Percentiles rank a stretch among this genome's conserved stretches.
Evolutionary conservation across 1,284 basidiomycete species (phyloP).

Genomic region (Phellopilus nigrolimitatus): DNA sequence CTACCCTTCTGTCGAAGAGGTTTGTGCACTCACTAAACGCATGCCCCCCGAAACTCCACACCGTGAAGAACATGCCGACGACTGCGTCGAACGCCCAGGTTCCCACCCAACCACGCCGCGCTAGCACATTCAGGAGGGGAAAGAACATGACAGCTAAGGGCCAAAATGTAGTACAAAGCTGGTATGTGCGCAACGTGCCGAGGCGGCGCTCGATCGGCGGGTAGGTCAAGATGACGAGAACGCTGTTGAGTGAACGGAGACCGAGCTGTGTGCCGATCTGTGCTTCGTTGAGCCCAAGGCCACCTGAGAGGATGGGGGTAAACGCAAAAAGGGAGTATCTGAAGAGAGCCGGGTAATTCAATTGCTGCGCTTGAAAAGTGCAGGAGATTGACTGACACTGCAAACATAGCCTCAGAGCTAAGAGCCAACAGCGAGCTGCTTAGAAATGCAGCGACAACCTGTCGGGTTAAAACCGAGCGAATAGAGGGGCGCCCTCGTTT

Average conservation of each 20-base stretch:
- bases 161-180: constrained; percentile 20
- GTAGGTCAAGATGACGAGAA: constrained; percentile 22
- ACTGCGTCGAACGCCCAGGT: constrained; percentile 18
- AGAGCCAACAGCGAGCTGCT: constrained; percentile 17
- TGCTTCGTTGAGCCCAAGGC: constrained; percentile 24
- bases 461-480: constrained; percentile 17
- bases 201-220: constrained; percentile 20
- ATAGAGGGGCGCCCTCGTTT: constrained; percentile 12
- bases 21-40: constrained; percentile 17
- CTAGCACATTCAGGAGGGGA: constrained; percentile 23
- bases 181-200: constrained; percentile 21
- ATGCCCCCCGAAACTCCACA: constrained; percentile 17
- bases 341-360: too few species aligned
- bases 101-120: constrained; percentile 15
- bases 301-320: constrained; percentile 25
- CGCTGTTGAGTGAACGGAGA: constrained; percentile 22
- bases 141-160: constrained; percentile 22
- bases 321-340: constrained; percentile 26
- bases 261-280: constrained; percentile 25
- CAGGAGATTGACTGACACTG: constrained; percentile 13
- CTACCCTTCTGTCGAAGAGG: background rate
- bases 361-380: too few species aligned
- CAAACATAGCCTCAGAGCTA: constrained; percentile 21
- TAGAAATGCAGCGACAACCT: constrained; percentile 18
- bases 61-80: constrained; percentile 18